Conservation (phyloP, 202 grass and related monocot species). For the Schoenoplectus triqueter region DNA sequence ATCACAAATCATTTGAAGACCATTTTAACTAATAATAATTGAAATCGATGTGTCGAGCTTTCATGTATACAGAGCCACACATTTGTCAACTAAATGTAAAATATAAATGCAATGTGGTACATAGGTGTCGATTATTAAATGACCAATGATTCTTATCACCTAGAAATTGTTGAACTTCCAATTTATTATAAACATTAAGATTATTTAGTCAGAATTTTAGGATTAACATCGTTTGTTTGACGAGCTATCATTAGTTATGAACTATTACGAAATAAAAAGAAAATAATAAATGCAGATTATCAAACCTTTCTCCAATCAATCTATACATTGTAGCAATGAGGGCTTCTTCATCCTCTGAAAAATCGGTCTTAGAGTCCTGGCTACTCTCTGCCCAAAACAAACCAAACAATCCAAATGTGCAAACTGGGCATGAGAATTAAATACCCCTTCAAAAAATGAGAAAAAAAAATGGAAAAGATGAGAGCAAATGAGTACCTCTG, state of each 20-base stretch:
- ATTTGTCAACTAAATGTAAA: background rate
- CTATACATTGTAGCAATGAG: slow-evolving; percentile 55
- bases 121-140: background rate
- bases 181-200: background rate
- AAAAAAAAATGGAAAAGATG: background rate
- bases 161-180: background rate
- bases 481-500: slow-evolving; percentile 35
- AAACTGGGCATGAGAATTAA: background rate
- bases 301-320: slow-evolving; percentile 57
- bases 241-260: background rate
- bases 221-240: background rate
- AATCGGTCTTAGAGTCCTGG: slow-evolving; percentile 41
- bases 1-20: background rate
- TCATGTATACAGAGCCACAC: background rate
- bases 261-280: background rate
- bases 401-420: background rate
- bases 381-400: slow-evolving; percentile 31
- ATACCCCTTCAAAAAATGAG: background rate
- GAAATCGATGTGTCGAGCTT: no score
- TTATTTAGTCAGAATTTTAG: background rate
- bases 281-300: background rate
- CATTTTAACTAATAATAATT: no score
- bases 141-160: background rate
- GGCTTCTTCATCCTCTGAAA: slow-evolving; percentile 51
- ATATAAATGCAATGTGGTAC: background rate